Evolutionary conservation across 305 asterid genomes (phyloP).

Genomic region (Solanum aculeatissimum): DNA sequence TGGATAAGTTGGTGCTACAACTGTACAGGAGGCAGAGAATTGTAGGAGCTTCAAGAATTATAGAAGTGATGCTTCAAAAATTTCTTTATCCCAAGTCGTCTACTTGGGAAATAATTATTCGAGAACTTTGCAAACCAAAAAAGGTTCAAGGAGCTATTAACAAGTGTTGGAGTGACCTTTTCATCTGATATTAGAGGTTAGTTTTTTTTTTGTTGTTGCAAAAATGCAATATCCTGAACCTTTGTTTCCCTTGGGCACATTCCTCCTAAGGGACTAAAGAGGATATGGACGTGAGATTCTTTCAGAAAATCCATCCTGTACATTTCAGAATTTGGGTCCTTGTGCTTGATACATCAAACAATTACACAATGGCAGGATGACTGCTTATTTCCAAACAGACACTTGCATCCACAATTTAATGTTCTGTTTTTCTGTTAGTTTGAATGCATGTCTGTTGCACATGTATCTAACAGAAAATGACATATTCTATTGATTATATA

Average conservation of each 20-base stretch:
- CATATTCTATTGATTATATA: not conserved
- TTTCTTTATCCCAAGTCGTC: constrained; percentile 51
- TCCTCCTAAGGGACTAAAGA: not conserved
- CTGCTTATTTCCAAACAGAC: not conserved
- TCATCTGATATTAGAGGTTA: constrained; percentile 30
- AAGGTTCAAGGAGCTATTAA: constrained; percentile 53
- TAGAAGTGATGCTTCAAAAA: constrained; percentile 82
- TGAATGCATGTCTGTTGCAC: not conserved
- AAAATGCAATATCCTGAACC: not conserved
- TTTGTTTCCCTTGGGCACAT: not conserved
- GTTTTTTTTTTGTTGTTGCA: not conserved
- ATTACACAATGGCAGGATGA: not conserved
- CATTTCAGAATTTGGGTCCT: not conserved
- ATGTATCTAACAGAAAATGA: not conserved
- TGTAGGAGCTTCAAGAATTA: constrained; percentile 53
- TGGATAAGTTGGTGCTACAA: constrained; percentile 65
- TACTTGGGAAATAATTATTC: constrained; percentile 67
- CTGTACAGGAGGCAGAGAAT: constrained; percentile 50
- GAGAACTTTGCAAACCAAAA: constrained; percentile 54
- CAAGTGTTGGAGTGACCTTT: constrained; percentile 64
- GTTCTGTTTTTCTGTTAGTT: not conserved
- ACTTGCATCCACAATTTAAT: not conserved
- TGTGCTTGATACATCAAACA: not conserved
- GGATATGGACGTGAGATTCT: not conserved
- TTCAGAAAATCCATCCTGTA: not conserved